Conservation (phyloP, 176 grass and related monocot genomes). For the Saccharum officinarum region DNA sequence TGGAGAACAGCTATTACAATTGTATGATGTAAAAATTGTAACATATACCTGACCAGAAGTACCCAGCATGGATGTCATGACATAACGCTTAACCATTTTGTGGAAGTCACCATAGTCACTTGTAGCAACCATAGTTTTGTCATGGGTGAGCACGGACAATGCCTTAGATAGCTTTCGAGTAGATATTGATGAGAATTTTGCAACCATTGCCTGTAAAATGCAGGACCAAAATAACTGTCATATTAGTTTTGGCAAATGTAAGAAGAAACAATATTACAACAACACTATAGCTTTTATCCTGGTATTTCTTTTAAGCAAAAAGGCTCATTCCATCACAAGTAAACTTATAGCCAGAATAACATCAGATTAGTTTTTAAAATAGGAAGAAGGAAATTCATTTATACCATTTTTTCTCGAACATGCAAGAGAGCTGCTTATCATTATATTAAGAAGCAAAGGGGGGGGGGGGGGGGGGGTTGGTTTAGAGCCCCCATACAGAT, state of each 20-base stretch:
- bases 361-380: not conserved
- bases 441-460: not conserved
- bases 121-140: slow-evolving; percentile 76
- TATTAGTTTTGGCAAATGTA: not conserved
- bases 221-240: not conserved
- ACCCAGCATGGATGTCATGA: slow-evolving; percentile 68
- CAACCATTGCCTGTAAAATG: slow-evolving; percentile 74
- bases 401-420: not conserved
- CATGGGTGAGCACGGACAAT: slow-evolving; percentile 59
- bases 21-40: not conserved
- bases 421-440: not conserved
- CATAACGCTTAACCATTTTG: slow-evolving; percentile 79
- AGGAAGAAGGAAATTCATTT: not conserved
- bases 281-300: not conserved
- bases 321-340: not conserved
- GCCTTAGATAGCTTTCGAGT: slow-evolving; percentile 77
- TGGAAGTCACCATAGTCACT: slow-evolving; percentile 90
- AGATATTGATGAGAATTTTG: slow-evolving; percentile 79
- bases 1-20: not conserved
- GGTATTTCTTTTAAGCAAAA: not conserved
- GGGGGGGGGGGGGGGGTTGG: too few relatives aligned
- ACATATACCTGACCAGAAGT: slow-evolving; percentile 64
- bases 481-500: too few relatives aligned
- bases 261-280: not conserved
- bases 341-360: not conserved